These are phyloP conservation scores for Themeda triandra DNA, from an alignment of 176 grass and related monocot genomes.

Conservation along the genomic window DNA sequence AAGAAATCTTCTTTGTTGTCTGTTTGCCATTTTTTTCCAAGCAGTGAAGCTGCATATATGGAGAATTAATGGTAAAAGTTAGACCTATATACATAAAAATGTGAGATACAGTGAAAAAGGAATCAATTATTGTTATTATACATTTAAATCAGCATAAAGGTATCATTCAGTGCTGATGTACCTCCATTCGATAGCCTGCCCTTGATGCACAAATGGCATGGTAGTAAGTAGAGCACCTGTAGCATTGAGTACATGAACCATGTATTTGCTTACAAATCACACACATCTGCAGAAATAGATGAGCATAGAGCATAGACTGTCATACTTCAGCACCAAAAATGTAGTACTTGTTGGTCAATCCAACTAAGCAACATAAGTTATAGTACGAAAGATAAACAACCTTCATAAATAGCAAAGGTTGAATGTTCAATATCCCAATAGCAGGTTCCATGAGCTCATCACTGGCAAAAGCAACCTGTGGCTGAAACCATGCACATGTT, in stretches of 20 bases:
- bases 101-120: neutral
- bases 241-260: constrained; percentile 96
- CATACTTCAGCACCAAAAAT: constrained; percentile 11
- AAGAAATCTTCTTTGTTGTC: constrained; percentile 82
- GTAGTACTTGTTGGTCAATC: neutral
- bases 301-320: constrained; percentile 26
- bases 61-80: constrained; percentile 12
- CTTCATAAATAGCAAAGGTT: constrained; percentile 86
- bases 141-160: no score
- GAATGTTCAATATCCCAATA: constrained; percentile 83
- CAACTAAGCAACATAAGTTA: constrained; percentile 11
- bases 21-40: constrained; percentile 87
- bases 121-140: no score
- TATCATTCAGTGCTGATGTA: constrained; percentile 44
- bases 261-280: constrained; percentile 99
- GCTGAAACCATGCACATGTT: constrained; percentile 98
- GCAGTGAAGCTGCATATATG: constrained; percentile 69
- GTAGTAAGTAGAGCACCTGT: constrained; percentile 93
- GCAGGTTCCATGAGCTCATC: constrained; percentile 98
- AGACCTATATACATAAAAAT: constrained; percentile 15
- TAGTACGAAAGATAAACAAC: constrained; percentile 41
- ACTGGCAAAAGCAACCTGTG: constrained; percentile 92
- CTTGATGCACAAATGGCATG: constrained; percentile 99
- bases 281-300: constrained; percentile 68
- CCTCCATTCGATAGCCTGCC: constrained; percentile 96